A percentile compares a stretch with the other conserved stretches of the same genome.
Conservation (phyloP, 306 rosid species). For the Trifolium fragiferum region DNA sequence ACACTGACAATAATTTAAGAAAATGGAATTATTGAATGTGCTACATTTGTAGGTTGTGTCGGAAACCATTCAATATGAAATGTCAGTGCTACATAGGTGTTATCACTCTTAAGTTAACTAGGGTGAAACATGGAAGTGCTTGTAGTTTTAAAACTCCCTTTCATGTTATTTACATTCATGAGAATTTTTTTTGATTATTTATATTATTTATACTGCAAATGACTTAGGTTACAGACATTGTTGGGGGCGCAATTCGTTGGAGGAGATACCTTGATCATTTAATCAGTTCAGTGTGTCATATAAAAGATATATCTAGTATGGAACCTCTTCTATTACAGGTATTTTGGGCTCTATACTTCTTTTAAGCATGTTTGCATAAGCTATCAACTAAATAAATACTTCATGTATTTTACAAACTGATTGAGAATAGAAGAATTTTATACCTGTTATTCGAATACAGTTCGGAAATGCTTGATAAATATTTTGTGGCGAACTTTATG, state of each 20-base stretch:
- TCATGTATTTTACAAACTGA: neutral
- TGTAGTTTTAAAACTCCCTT: slow-evolving; percentile 22
- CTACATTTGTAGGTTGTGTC: neutral
- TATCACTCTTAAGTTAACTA: neutral
- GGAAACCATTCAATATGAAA: neutral
- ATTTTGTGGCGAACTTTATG: slow-evolving; percentile 36
- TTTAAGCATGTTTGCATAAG: neutral
- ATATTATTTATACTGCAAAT: slow-evolving; percentile 1
- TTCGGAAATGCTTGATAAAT: neutral
- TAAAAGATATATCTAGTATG: slow-evolving; percentile 65
- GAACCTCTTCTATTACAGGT: slow-evolving; percentile 95
- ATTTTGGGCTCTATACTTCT: slow-evolving; percentile 25
- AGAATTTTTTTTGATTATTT: slow-evolving; percentile 20
- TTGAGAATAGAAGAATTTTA: neutral
- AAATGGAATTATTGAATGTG: neutral
- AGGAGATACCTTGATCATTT: slow-evolving; percentile 87
- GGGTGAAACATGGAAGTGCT: slow-evolving; percentile 26
- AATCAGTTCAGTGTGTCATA: slow-evolving; percentile 69
- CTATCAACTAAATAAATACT: slow-evolving; percentile 20
- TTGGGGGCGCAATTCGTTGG: slow-evolving; percentile 92
- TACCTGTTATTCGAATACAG: slow-evolving; percentile 1
- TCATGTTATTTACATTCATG: slow-evolving; percentile 20
- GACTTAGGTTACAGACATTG: slow-evolving; percentile 79
- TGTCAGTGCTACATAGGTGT: neutral
- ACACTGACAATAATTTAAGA: neutral